These are phyloP conservation scores for Auxenochlorella pyrenoidosa DNA, from an alignment of 139 green algal species.

Conservation along the genomic window DNA sequence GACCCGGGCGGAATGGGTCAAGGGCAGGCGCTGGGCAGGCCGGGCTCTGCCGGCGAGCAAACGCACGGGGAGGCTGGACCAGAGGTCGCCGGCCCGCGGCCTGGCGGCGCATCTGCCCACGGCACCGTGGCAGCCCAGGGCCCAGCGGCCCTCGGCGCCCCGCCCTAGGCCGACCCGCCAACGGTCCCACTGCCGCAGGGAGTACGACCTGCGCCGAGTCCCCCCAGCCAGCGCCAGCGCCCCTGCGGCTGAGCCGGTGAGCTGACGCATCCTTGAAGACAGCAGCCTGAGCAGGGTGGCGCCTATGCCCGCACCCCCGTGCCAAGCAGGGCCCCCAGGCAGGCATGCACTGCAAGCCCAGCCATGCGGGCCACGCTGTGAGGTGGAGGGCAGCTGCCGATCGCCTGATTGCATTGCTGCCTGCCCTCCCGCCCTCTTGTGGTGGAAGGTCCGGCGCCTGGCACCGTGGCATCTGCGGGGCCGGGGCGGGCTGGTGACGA, in stretches of 20 bases:
- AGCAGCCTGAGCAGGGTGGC: neutral
- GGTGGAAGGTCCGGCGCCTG: slow-evolving; percentile 39
- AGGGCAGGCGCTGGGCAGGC: neutral
- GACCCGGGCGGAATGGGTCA: too few species aligned
- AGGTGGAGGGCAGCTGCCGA: neutral
- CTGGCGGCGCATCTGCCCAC: too few species aligned
- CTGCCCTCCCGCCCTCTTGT: neutral
- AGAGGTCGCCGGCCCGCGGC: too few species aligned
- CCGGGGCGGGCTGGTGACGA: neutral
- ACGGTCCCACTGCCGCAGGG: too few species aligned
- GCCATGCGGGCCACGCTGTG: neutral
- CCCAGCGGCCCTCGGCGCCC: too few species aligned
- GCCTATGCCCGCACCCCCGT: too few species aligned
- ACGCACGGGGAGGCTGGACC: too few species aligned
- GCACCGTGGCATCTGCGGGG: slow-evolving; percentile 39
- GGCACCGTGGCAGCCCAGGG: too few species aligned
- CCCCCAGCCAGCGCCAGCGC: too few species aligned
- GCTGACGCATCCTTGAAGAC: neutral
- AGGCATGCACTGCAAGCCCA: neutral
- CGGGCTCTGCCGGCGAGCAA: neutral
- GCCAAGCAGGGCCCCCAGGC: neutral
- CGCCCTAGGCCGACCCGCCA: too few species aligned
- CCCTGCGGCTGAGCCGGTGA: slow-evolving; percentile 12
- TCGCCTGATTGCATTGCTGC: neutral
- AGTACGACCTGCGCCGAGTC: slow-evolving; percentile 39